Percentiles rank a stretch among this genome's conserved stretches.
Conservation (phyloP, 805 yeast species). For the Scheffersomyces ergatensis region DNA sequence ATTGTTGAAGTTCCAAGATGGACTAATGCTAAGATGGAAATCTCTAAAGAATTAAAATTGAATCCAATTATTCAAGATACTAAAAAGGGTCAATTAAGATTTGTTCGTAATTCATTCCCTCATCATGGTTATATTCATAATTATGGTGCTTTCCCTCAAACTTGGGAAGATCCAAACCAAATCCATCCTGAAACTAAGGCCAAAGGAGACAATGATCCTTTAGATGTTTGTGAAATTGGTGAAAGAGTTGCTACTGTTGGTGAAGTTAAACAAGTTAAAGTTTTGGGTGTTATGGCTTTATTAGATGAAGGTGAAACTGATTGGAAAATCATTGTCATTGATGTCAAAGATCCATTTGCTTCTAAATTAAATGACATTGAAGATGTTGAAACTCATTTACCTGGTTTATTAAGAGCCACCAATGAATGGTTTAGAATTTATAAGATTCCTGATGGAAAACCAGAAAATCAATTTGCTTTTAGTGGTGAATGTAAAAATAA, state of each 20-base stretch:
- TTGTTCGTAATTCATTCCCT: slow-evolving; percentile 77
- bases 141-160: slow-evolving; percentile 88
- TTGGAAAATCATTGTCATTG: slow-evolving; percentile 84
- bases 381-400: slow-evolving; percentile 67
- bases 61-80: slow-evolving; percentile 95
- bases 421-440: slow-evolving; percentile 80
- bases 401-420: slow-evolving; percentile 68
- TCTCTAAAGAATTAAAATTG: slow-evolving; percentile 75
- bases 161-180: slow-evolving; percentile 82
- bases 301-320: slow-evolving; percentile 95
- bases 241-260: slow-evolving; percentile 48
- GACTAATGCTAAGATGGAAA: slow-evolving; percentile 97
- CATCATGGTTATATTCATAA: slow-evolving; percentile 83
- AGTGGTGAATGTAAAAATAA: slow-evolving; percentile 62
- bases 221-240: slow-evolving; percentile 62
- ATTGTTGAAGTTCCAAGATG: slow-evolving; percentile 98
- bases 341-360: slow-evolving; percentile 64
- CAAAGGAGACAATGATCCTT: slow-evolving; percentile 90
- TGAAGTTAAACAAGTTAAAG: slow-evolving; percentile 59
- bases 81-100: slow-evolving; percentile 72
- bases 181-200: slow-evolving; percentile 58
- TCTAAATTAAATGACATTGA: slow-evolving; percentile 55
- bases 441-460: slow-evolving; percentile 81
- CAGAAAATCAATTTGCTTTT: slow-evolving; percentile 71
- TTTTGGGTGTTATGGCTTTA: slow-evolving; percentile 73